Evolutionary conservation across 2,329 filamentous ascomycete species (phyloP), one percentile per base, ranked within the genome.

Genomic region (Stemphylium vesicarium): DNA sequence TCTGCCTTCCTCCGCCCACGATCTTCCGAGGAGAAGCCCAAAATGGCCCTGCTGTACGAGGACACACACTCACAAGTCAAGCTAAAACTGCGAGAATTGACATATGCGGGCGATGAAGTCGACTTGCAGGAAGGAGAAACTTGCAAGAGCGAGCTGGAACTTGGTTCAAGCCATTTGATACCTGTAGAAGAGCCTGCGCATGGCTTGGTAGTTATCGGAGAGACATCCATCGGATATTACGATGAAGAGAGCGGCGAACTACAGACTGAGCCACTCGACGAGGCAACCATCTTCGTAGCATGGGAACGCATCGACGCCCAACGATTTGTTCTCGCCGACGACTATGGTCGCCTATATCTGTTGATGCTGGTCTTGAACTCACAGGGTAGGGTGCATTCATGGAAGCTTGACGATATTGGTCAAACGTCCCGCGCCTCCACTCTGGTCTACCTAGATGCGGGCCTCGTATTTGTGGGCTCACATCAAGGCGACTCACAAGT

Each of bases 401-500:
- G 96, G 82, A 84, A 87, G 49, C 81, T 97, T 16, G 83, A 85
- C 45, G 78, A 82, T 18, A 82, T 96, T 16, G 86, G 86, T 4
- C 70, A 81, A 57, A 93, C 89, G 0, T 91, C 92, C 12, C 85
- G 91, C 62, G 91, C 94, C 9, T 89, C 88, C 6, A 86, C 83
- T 12, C 78, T 99, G 38, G 87, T 96, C 0, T 95, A 96, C 69
- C 81, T 97, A 59, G 87, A 87, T 24, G 80, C 84, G 35, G 85
- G 88, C 0, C 80, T 89, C 41, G 80, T 97, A 11, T 98, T 96
- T 71, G 82, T 99, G 36, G 95, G 91, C 10, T 97, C 94, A 1
- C 93, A 97, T 73, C 90, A 95, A 66, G 94, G 94, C 32, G 91
- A 99, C 73, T 96, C 92, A 1, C 92, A 97, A 71, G 82, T 98